phyloP scores from a whole-genome alignment of 1,284 basidiomycete species.

The Ganoderma resinaceum region DNA sequence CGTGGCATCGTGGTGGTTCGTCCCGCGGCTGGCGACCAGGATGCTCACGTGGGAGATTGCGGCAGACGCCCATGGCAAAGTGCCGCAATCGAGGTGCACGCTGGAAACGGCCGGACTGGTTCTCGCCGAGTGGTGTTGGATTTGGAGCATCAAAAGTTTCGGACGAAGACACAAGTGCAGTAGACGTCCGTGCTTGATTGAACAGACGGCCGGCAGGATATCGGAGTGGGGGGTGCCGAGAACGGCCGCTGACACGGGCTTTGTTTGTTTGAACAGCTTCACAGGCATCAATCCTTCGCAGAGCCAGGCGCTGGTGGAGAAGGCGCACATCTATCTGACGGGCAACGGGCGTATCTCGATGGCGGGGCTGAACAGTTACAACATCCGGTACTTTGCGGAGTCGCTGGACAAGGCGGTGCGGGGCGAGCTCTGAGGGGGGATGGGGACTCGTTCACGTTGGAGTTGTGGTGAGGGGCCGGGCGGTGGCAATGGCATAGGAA shows the following conservation, averaged over 20 bases:
- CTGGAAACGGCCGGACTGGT: not conserved
- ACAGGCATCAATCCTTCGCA: constrained; percentile 79
- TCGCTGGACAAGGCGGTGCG: constrained; percentile 78
- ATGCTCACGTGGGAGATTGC: constrained; percentile 17
- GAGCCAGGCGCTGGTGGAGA: constrained; percentile 76
- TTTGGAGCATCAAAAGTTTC: constrained; percentile 28
- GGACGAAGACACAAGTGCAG: constrained; percentile 5
- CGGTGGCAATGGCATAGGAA: constrained; percentile 7
- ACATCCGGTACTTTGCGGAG: constrained; percentile 81
- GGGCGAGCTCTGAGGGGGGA: constrained; percentile 49
- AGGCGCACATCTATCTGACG: constrained; percentile 91
- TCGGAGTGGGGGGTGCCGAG: not conserved
- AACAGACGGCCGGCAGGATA: not conserved
- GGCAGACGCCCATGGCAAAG: not conserved
- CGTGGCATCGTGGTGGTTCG: not conserved
- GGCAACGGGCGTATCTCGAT: constrained; percentile 88
- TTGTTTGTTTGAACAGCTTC: constrained; percentile 58
- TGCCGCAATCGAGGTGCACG: not conserved
- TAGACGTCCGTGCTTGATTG: constrained; percentile 4
- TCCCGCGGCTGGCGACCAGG: constrained; percentile 10
- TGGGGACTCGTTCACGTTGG: constrained; percentile 1
- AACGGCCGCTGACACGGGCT: constrained; percentile 13
- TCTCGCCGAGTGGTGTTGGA: constrained; percentile 4
- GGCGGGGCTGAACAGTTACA: constrained; percentile 81
- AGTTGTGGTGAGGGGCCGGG: not conserved